Base-by-base conservation (phyloP, 83 land plant genomes). In the Picea abies region DNA sequence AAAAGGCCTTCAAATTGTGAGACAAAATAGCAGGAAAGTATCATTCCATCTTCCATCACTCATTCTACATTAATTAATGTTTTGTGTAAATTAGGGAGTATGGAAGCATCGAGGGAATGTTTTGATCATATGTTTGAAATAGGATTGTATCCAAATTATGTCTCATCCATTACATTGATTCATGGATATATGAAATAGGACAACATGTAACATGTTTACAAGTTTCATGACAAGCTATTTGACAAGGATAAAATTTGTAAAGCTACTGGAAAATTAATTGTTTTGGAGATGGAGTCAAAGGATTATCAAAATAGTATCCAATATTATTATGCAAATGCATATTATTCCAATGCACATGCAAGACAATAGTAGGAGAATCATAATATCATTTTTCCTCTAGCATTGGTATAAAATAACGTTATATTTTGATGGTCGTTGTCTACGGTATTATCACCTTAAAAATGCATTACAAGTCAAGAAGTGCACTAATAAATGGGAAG, bases 41-140 rank as follows among this genome's bases (percentile, higher is more conserved):
- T 91, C 62, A 22, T 79, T 66, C 91, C 93, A 62, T 81, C 80
- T 64, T 80, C 70, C 44, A 26, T 85, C 12, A 91, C 91, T 4
- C 87, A 87, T 61, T 84, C 91, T 70, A 20, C 76, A 49, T 72
- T 91, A 78, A 85, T 91, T 41, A 79, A 83, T 83, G 87, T 84
- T 75, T 83, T 89, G 23, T 83, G 66, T 44, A 82, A 81, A 78
- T 75, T 83, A 85, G 91, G 91, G 35, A 75, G 87, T 68, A 56
- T 86, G 67, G 82, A 86, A 56, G 82, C 64, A 60, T 83, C 90
- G 15, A 61, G 81, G 79, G 69, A 76, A 62, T 66, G 89, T 77
- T 81, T 93, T 61, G 84, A 86, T 82, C 82, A 86, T 68, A 93
- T 89, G 92, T 23, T 79, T 16, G 77, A 84, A 32, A 76, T 63